Percentiles rank a stretch among this genome's conserved stretches.
These are phyloP conservation scores for Trichomonas vaginalis DNA, from an alignment of 208 protist genomes.

Conservation along the genomic window DNA sequence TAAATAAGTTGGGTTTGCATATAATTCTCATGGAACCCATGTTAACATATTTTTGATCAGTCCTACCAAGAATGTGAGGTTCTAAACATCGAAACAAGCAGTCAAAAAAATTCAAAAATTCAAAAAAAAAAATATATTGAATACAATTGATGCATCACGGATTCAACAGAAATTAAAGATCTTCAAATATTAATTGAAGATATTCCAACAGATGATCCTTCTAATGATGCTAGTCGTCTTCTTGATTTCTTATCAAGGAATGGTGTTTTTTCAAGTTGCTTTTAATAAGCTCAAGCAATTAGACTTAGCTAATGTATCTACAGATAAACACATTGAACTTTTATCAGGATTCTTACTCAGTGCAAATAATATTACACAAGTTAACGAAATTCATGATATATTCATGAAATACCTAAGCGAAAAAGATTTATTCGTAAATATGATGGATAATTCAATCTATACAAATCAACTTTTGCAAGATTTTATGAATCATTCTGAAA, in stretches of 20 bases:
- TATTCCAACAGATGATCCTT: background rate
- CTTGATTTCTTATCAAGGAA: background rate
- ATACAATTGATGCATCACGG: no score
- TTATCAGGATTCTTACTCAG: background rate
- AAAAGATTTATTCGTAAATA: background rate
- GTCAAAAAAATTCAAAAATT: no score
- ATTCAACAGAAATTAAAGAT: no score
- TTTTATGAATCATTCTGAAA: background rate
- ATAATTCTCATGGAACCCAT: no score
- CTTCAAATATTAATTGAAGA: background rate
- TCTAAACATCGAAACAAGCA: no score
- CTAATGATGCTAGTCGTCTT: background rate
- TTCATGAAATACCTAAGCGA: background rate
- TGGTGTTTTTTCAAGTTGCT: background rate
- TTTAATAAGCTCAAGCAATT: background rate
- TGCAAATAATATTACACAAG: background rate
- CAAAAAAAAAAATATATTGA: no score
- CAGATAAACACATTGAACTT: background rate
- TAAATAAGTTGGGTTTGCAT: no score
- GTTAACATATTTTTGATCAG: no score
- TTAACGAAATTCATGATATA: background rate
- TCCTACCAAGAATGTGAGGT: no score
- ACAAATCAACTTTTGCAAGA: background rate
- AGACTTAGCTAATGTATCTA: background rate
- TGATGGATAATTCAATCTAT: background rate